phyloP scores from a whole-genome alignment of 179 eudicot species.

The Beta lomatogona region DNA sequence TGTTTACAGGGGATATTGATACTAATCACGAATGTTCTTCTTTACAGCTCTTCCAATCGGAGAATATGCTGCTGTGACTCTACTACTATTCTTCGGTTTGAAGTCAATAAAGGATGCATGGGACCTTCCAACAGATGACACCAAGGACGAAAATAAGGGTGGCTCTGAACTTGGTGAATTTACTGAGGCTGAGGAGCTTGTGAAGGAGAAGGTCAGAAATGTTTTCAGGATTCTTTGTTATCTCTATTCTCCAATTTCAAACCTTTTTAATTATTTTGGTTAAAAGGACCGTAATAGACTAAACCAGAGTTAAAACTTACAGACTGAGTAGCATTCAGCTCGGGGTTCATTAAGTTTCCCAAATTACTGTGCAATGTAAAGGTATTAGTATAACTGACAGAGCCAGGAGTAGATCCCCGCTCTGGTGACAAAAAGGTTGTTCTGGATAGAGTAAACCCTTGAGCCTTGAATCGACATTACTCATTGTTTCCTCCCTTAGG shows the following conservation, averaged over 20 bases:
- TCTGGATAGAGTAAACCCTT: too few relatives aligned
- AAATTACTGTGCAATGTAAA: too few relatives aligned
- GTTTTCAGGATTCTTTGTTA: neutral
- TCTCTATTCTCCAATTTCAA: neutral
- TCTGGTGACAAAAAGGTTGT: too few relatives aligned
- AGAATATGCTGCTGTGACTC: conserved; percentile 93
- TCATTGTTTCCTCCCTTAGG: too few relatives aligned
- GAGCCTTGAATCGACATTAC: too few relatives aligned
- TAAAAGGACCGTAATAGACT: too few relatives aligned
- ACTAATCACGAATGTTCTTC: conserved; percentile 20
- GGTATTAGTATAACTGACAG: too few relatives aligned
- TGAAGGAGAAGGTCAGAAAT: conserved; percentile 75
- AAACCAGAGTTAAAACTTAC: too few relatives aligned
- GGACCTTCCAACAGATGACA: conserved; percentile 72
- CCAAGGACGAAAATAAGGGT: conserved; percentile 45
- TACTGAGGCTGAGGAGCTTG: conserved; percentile 93
- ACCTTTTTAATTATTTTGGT: too few relatives aligned
- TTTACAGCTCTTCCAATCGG: conserved; percentile 92
- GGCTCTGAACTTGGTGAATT: conserved; percentile 78
- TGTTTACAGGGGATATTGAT: neutral
- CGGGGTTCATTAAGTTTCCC: too few relatives aligned
- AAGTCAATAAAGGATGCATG: conserved; percentile 95
- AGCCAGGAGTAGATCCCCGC: too few relatives aligned
- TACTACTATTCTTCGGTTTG: conserved; percentile 89
- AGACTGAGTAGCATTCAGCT: too few relatives aligned